Conservation (phyloP, 805 yeast species). For the Wickerhamia fluorescens region DNA sequence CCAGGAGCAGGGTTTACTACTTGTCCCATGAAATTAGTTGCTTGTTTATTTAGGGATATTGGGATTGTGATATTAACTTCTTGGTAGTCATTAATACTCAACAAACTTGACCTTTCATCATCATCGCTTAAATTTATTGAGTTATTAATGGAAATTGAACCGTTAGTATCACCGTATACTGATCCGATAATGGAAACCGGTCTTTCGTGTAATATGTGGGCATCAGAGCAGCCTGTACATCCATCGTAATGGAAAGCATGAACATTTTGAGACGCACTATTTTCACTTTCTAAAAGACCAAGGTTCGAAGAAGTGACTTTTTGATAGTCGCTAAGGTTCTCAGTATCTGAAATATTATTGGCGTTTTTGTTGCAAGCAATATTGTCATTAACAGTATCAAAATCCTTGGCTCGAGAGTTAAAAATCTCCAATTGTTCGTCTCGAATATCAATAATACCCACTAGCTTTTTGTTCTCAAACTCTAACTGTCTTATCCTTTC, state of each 20-base stretch:
- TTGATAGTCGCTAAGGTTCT: slow-evolving; percentile 1
- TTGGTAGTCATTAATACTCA: slow-evolving; percentile 21
- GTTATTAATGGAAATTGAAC: slow-evolving; percentile 23
- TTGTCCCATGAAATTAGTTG: slow-evolving; percentile 24
- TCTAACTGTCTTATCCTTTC: slow-evolving; percentile 83
- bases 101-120: slow-evolving; percentile 24
- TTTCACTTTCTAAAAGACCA: slow-evolving; percentile 2
- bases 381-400: no score
- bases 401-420: no score
- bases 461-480: slow-evolving; percentile 65
- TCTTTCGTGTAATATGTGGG: slow-evolving; percentile 50
- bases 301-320: slow-evolving; percentile 6
- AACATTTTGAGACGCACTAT: no score
- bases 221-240: slow-evolving; percentile 52
- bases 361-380: no score
- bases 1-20: slow-evolving; percentile 73
- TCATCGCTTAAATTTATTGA: slow-evolving; percentile 35
- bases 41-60: no score
- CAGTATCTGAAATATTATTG: no score
- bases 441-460: slow-evolving; percentile 54
- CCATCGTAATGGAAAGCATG: slow-evolving; percentile 22
- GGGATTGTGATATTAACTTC: no score
- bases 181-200: slow-evolving; percentile 66
- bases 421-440: slow-evolving; percentile 52
- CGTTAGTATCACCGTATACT: slow-evolving; percentile 34